These are phyloP conservation scores for Pleurotus eryngii DNA, from an alignment of 768 basidiomycete species.

Conservation along the genomic window DNA sequence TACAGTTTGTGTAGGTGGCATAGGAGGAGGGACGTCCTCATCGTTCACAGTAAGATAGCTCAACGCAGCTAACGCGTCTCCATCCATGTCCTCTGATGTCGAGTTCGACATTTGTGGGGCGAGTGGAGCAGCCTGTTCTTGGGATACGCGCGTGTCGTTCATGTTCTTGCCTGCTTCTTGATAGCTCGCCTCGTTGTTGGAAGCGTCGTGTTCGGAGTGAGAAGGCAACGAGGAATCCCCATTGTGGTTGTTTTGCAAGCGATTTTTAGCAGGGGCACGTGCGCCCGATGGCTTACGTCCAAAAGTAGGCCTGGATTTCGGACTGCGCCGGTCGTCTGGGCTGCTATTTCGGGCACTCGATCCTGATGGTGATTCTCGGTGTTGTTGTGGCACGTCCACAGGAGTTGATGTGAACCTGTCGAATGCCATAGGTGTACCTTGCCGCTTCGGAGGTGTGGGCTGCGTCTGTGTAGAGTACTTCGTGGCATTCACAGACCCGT, in stretches of 20 bases:
- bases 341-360: conserved; percentile 10
- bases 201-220: conserved; percentile 3
- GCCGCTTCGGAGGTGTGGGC: conserved; percentile 23
- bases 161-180: conserved; percentile 20
- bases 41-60: conserved; percentile 66
- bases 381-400: conserved; percentile 10
- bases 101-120: neutral
- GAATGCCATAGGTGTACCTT: conserved; percentile 38
- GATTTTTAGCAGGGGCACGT: conserved; percentile 54
- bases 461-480: neutral
- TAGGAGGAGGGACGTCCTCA: conserved; percentile 15
- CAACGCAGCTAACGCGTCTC: conserved; percentile 76
- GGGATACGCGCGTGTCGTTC: neutral
- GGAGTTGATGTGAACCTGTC: conserved; percentile 21
- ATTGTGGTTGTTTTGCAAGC: conserved; percentile 8
- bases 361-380: conserved; percentile 7
- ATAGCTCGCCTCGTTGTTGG: conserved; percentile 23
- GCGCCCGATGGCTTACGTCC: conserved; percentile 81
- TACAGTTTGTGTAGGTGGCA: conserved; percentile 22
- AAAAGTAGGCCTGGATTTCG: conserved; percentile 34
- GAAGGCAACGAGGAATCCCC: conserved; percentile 9
- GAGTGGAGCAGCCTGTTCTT: neutral
- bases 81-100: conserved; percentile 36
- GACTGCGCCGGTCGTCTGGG: conserved; percentile 27
- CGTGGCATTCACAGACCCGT: neutral